Conservation (phyloP, 176 grass and related monocot genomes). For the Bolboschoenus planiculmis region DNA sequence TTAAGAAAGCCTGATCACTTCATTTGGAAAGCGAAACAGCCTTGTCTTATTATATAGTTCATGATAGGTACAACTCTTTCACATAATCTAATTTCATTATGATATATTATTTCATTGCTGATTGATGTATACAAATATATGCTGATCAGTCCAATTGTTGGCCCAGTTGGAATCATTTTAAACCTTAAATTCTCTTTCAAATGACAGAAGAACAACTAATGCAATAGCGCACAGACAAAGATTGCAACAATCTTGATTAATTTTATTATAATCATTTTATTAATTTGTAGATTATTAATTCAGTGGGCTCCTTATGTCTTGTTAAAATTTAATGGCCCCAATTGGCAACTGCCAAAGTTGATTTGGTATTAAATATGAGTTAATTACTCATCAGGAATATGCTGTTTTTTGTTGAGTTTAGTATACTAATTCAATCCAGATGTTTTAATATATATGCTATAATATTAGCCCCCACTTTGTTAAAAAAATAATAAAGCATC, state of each 20-base stretch:
- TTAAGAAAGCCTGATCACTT: background rate
- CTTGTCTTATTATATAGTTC: constrained; percentile 14
- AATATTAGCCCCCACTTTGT: background rate
- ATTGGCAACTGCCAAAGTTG: constrained; percentile 7
- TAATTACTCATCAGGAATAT: background rate
- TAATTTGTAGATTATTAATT: background rate
- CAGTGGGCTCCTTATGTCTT: constrained; percentile 13
- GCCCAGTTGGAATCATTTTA: constrained; percentile 12
- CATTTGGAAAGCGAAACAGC: background rate
- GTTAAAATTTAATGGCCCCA: constrained; percentile 7
- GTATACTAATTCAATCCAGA: background rate
- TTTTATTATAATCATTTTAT: constrained; percentile 4
- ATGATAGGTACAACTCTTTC: background rate
- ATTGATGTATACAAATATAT: background rate
- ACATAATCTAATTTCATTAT: constrained; percentile 1
- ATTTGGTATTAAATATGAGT: background rate
- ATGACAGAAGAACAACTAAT: constrained; percentile 12
- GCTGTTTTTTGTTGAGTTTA: background rate
- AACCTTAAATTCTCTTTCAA: constrained; percentile 16
- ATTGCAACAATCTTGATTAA: constrained; percentile 10
- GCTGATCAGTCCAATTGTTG: constrained; percentile 15
- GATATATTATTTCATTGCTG: background rate
- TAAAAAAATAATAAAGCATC: background rate
- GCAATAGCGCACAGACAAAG: constrained; percentile 17
- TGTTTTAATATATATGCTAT: background rate